Conservation (phyloP, 495 filamentous ascomycete genomes). For the Cairneyella variabilis region DNA sequence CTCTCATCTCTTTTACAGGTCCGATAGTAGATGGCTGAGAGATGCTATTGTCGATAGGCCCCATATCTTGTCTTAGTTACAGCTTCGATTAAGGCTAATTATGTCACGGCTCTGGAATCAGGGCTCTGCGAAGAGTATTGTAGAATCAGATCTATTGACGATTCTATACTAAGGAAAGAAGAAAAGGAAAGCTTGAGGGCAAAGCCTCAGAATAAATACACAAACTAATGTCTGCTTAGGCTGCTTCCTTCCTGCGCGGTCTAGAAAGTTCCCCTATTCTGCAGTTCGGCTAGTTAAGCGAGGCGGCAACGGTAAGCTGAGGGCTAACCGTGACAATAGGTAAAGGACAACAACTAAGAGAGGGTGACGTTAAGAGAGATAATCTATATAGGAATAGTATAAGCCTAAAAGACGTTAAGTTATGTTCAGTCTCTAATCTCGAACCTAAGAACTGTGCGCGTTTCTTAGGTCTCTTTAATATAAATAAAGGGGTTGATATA, state of each 20-base stretch:
- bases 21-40: too few species aligned
- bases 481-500: slow-evolving; percentile 24
- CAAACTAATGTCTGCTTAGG: slow-evolving; percentile 62
- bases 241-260: slow-evolving; percentile 58
- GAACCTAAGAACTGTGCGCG: slow-evolving; percentile 72
- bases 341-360: slow-evolving; percentile 42
- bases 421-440: too few species aligned
- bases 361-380: slow-evolving; percentile 44
- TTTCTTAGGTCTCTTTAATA: slow-evolving; percentile 44
- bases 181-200: too few species aligned
- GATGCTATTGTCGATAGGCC: too few species aligned
- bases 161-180: too few species aligned
- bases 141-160: slow-evolving; percentile 28
- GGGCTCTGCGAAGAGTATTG: slow-evolving; percentile 32
- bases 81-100: too few species aligned
- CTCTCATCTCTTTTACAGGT: too few species aligned
- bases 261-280: slow-evolving; percentile 11
- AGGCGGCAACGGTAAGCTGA: too few species aligned
- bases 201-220: slow-evolving; percentile 35
- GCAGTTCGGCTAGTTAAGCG: too few species aligned
- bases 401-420: slow-evolving; percentile 48
- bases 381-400: slow-evolving; percentile 63
- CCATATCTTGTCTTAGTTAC: too few species aligned
- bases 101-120: slow-evolving; percentile 41
- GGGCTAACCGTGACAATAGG: too few species aligned